These are phyloP conservation scores for Cyclanthera cordifolia DNA, from an alignment of 306 rosid genomes.

Conservation along the genomic window DNA sequence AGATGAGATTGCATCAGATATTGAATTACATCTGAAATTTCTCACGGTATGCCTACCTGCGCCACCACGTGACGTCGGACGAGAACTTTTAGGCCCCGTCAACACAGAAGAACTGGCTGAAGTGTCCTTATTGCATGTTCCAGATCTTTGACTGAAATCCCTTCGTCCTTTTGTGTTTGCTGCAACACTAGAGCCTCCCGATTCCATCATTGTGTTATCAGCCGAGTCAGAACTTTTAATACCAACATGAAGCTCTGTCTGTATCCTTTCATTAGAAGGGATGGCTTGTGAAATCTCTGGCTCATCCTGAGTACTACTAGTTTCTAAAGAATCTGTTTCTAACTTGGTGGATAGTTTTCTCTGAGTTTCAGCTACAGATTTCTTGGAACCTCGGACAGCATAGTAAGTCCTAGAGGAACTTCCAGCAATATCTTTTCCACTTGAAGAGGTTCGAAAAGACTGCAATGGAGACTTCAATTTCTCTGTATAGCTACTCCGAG, in stretches of 20 bases:
- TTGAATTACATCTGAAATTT: constrained; percentile 66
- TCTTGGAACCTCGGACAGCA: constrained; percentile 36
- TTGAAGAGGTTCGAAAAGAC: constrained; percentile 35
- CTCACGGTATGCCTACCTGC: constrained; percentile 60
- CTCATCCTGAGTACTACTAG: constrained; percentile 65
- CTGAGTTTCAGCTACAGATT: constrained; percentile 33
- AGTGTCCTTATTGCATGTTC: constrained; percentile 38
- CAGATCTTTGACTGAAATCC: constrained; percentile 47
- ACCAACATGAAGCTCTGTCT: constrained; percentile 36
- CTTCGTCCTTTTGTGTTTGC: constrained; percentile 38
- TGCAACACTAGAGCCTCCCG: constrained; percentile 53
- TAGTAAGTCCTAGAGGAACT: constrained; percentile 56
- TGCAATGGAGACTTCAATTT: constrained; percentile 14
- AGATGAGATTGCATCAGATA: constrained; percentile 57
- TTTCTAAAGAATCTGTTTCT: constrained; percentile 71
- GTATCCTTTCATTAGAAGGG: constrained; percentile 38
- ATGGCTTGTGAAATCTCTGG: constrained; percentile 37
- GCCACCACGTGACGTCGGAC: constrained; percentile 36
- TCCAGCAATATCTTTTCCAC: constrained; percentile 62
- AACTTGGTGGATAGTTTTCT: constrained; percentile 38
- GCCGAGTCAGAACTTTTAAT: constrained; percentile 23
- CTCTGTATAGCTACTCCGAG: constrained; percentile 5
- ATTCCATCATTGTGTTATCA: constrained; percentile 34
- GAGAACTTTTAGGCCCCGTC: constrained; percentile 28
- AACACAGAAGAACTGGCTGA: constrained; percentile 17